Evolutionary conservation across 2,329 filamentous ascomycete genomes (phyloP).

Genomic region (Aspergillus terreus): DNA sequence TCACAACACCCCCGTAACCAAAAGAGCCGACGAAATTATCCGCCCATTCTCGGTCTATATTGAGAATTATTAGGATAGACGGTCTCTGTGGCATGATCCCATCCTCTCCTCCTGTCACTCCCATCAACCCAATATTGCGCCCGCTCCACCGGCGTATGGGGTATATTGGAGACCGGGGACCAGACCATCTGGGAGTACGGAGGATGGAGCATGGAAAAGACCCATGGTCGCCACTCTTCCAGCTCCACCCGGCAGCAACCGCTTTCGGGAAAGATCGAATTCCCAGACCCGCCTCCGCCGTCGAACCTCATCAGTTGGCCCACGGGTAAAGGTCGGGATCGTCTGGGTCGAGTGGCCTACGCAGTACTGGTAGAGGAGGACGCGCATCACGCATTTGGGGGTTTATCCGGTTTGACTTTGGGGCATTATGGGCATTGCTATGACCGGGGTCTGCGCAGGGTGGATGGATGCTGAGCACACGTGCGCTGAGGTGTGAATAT

Average conservation of each 20-base stretch:
- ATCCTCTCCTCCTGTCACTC: not conserved
- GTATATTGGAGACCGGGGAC: not conserved
- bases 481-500: no score
- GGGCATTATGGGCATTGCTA: not conserved
- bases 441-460: not conserved
- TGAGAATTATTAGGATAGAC: not conserved
- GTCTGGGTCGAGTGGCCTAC: not conserved
- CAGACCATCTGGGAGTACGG: not conserved
- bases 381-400: no score
- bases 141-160: slow-evolving; percentile 2
- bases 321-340: slow-evolving; percentile 1
- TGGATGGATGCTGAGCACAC: no score
- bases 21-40: no score
- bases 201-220: not conserved
- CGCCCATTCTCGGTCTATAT: no score
- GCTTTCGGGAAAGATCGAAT: slow-evolving; percentile 3
- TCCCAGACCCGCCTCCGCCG: not conserved
- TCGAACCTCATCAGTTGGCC: slow-evolving; percentile 1
- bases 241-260: not conserved
- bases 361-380: not conserved
- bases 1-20: no score
- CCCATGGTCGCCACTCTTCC: not conserved
- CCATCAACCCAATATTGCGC: not conserved
- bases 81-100: not conserved
- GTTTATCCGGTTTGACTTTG: no score